These are phyloP conservation scores for cucumber (Cucumis sativus) DNA, from an alignment of 306 rosid species.

Conservation along the genomic window Cucumber_9930_V3 NC_026656.2:9178501-9179000, in stretches of 20 bases:
- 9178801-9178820: slow-evolving; percentile 77
- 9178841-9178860: slow-evolving; percentile 40
- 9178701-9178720: not conserved
- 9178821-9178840: slow-evolving; percentile 73
- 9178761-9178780: slow-evolving; percentile 91
- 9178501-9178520: not conserved
- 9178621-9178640: not conserved
- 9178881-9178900: not conserved
- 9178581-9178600: not conserved
- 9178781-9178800: slow-evolving; percentile 74
- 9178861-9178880: not conserved
- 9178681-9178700: not conserved
- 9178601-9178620: not conserved
- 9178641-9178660: not conserved
- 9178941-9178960: not conserved
- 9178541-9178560: not conserved
- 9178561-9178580: not conserved
- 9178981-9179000: not conserved
- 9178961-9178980: not conserved
- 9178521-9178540: not conserved
- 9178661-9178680: not conserved
- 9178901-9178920: not conserved
- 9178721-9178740: not conserved
- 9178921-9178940: not conserved
- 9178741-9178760: slow-evolving; percentile 77